Evolutionary conservation across 495 filamentous ascomycete genomes (phyloP), one percentile per base, ranked within the genome.

Genomic region (Filosporella fistucella): DNA sequence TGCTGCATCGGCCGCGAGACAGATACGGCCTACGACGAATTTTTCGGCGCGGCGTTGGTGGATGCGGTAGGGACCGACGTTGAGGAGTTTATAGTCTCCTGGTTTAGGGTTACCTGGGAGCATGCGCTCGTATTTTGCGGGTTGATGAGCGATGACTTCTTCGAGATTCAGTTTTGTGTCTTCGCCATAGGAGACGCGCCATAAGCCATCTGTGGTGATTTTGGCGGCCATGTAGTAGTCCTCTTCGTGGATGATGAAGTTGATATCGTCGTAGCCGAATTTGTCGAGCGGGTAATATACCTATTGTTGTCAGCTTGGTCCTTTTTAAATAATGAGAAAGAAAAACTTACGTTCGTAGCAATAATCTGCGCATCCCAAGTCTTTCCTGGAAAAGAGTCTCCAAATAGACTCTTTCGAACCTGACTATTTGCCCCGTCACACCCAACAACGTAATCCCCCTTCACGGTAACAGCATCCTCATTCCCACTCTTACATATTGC

Each of bases 201-300:
- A 81, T 9, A 83, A 61, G n/a, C 74, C 74, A 47, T 83, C 78
- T 9, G 58, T 58, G 11, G 73, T 77, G 50, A 83, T 75, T 44
- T 62, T 70, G 6, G 77, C 77, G 7, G 72, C 77, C 75, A 84
- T 80, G 66, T 78, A 78, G 47, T 73, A 80, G 55, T 82, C 64
- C 9, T 76, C 69, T 3, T 76, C 78, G 42, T 82, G 69, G 13
- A 82, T 61, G 50, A 80, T 74, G 52, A 80, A 81, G 56, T 77
- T 80, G 32, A 70, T 67, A 50, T 84, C 80, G 54, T 68, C 65
- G 51, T 70, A 79, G 26, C 63, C 69, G 48, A 68, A 79, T 43
- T 74, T 71, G 16, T 65, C 60, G 48, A 80, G 78, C 46, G 76
- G 71, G 51, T 78, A 77, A 56, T 77, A 79, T 2, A 77, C 69